Conservation (phyloP, 139 green algal species). For the Haematococcus sp. region DNA sequence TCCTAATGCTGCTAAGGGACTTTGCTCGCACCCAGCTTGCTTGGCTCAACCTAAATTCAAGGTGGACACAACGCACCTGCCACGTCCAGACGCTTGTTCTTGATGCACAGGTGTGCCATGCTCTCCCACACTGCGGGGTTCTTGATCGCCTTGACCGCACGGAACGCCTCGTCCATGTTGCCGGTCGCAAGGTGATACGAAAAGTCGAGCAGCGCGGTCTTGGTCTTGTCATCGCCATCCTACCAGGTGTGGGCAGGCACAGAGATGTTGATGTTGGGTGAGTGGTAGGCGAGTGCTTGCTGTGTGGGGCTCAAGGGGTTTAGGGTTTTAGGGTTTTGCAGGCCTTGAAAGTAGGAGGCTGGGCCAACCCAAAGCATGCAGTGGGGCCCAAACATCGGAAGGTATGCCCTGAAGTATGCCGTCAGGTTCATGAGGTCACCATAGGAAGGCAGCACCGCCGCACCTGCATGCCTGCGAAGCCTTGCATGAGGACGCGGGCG, state of each 20-base stretch:
- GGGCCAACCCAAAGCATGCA: no score
- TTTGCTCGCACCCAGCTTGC: no score
- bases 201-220: slow-evolving; percentile 66
- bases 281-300: no score
- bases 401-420: no score
- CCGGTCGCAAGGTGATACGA: slow-evolving; percentile 62
- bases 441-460: neutral
- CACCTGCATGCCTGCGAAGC: slow-evolving; percentile 48
- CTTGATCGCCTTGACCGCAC: slow-evolving; percentile 58
- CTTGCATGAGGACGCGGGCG: slow-evolving; percentile 23
- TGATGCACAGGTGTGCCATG: slow-evolving; percentile 74
- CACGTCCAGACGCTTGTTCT: slow-evolving; percentile 70
- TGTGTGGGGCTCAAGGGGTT: no score
- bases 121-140: slow-evolving; percentile 64
- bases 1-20: no score
- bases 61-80: no score
- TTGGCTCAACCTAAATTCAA: no score
- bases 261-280: no score
- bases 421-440: neutral
- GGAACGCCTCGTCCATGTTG: slow-evolving; percentile 71
- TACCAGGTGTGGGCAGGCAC: neutral
- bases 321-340: no score
- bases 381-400: no score
- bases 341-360: no score
- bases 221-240: slow-evolving; percentile 42